A percentile compares a stretch with the other conserved stretches of the same genome.
These are phyloP conservation scores for Hypoxylon sp. DNA, from an alignment of 2,329 filamentous ascomycete genomes.

Conservation along the genomic window DNA sequence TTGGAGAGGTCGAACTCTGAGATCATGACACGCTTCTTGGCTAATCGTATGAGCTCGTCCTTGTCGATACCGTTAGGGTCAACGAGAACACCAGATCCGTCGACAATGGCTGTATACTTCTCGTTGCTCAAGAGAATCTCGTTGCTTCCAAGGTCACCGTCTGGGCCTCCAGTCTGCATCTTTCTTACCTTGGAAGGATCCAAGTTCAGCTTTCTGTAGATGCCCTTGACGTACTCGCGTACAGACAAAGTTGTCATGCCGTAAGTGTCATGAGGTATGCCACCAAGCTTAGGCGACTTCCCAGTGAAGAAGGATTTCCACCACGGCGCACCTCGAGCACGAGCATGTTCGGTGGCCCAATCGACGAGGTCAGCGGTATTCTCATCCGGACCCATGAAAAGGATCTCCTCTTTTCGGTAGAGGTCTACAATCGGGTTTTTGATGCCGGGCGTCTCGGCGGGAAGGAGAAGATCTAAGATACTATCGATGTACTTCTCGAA, in stretches of 20 bases:
- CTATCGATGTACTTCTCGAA: conserved; percentile 99
- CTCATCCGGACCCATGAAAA: conserved; percentile 99
- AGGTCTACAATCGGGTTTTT: conserved; percentile 98
- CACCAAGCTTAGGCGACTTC: conserved; percentile 95
- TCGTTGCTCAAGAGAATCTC: conserved; percentile 97
- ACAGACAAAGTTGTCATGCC: conserved; percentile 99
- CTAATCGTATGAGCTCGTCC: conserved; percentile 85
- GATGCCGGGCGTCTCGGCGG: conserved; percentile 92
- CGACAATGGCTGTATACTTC: conserved; percentile 95
- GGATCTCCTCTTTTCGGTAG: conserved; percentile 93
- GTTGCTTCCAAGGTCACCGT: conserved; percentile 96
- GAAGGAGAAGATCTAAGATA: conserved; percentile 93
- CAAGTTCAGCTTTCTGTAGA: conserved; percentile 95
- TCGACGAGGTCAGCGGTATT: conserved; percentile 97
- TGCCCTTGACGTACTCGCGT: conserved; percentile 94
- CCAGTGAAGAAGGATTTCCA: conserved; percentile 99
- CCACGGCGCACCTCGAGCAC: conserved; percentile 89
- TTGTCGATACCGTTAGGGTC: conserved; percentile 92
- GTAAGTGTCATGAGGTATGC: conserved; percentile 95
- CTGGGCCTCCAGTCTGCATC: conserved; percentile 97
- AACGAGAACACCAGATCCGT: conserved; percentile 93
- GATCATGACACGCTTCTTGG: conserved; percentile 91
- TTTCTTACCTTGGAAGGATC: conserved; percentile 89
- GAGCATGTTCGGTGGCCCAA: conserved; percentile 98
- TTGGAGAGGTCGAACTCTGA: conserved; percentile 86